Base-by-base conservation (phyloP, 441 rosid genomes). In the Populus trichocarpa region DNA sequence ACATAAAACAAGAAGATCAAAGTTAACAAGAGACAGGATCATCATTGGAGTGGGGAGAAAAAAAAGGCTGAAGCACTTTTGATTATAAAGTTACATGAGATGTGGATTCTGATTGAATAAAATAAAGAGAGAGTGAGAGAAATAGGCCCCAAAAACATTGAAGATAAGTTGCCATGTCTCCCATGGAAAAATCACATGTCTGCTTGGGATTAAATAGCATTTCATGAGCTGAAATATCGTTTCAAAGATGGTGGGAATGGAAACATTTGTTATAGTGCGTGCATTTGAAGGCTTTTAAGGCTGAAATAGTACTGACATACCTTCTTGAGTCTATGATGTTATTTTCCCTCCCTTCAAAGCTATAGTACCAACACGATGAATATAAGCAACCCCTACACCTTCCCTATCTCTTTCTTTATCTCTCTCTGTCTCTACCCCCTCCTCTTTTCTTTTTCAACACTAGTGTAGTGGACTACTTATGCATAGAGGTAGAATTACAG, bases 301-400 rank as follows among this genome's bases (percentile, higher is more conserved):
- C 83, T 83, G 78, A 81, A 81, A 76, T 70, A 80, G 75, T 72
- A 80, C 72, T 78, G 74, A 82, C 75, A 82, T 57, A 23, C 59
- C 81, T 79, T 59, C 82, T 57, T 69, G 23, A 40, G 38, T 77
- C 64, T 84, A 85, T 84, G 35, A 87, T 87, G 79, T 74, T 79
- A 67, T 74, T 81, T 46, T 46, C 57, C 57, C 81, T 84, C 75
- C 82, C 84, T 83, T 83, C 85, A 72, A 87, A 83, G 90, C 84
- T 79, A 81, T 22, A 25, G 81, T 76, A 13, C 26, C 12, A 16
- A 20, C 77, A 78, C 67, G 77, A 14, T 69, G 71, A 82, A 79
- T 72, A 46, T 71, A 57, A 77, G 66, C 57, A 26, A 57, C 72
- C 73, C 71, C 67, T 40, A 38, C 40, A 6, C 38, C n/a, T 4